These are phyloP conservation scores for Akanthomyces lecanii DNA, from an alignment of 2,329 filamentous ascomycete species.

Conservation along the genomic window DNA sequence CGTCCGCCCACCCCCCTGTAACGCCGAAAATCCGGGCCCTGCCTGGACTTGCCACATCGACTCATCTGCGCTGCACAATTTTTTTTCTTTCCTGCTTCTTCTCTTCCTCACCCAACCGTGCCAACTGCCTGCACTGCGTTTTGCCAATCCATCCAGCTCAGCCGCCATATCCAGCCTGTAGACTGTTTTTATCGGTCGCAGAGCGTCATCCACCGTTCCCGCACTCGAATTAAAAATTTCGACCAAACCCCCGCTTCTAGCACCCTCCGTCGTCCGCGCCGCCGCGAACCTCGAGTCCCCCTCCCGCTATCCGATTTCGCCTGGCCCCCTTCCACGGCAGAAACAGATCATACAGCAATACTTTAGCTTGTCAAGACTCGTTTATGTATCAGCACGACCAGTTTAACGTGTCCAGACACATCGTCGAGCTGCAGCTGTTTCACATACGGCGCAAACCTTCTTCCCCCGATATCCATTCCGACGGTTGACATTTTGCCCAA, in stretches of 20 bases:
- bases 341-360: slow-evolving; percentile 12
- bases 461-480: slow-evolving; percentile 83
- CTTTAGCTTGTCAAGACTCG: slow-evolving; percentile 38
- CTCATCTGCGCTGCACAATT: slow-evolving; percentile 14
- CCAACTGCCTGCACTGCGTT: slow-evolving; percentile 9
- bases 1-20: slow-evolving; percentile 3
- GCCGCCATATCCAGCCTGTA: slow-evolving; percentile 9
- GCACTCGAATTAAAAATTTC: slow-evolving; percentile 6
- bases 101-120: slow-evolving; percentile 17
- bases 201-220: slow-evolving; percentile 6
- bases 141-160: slow-evolving; percentile 9
- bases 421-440: slow-evolving; percentile 95
- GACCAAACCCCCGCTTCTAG: slow-evolving; percentile 11
- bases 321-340: slow-evolving; percentile 13
- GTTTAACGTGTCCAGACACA: slow-evolving; percentile 89
- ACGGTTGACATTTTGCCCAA: slow-evolving; percentile 67
- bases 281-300: slow-evolving; percentile 1
- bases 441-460: slow-evolving; percentile 92
- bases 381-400: slow-evolving; percentile 97
- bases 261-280: slow-evolving; percentile 5
- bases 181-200: slow-evolving; percentile 15
- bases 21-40: slow-evolving; percentile 15
- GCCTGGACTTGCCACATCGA: slow-evolving; percentile 13
- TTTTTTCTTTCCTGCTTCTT: slow-evolving; percentile 5
- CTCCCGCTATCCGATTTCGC: slow-evolving; percentile 15